Evolutionary conservation across 2,329 filamentous ascomycete species (phyloP), one percentile per base, ranked within the genome.

Genomic region (Amylocarpus encephaloides): DNA sequence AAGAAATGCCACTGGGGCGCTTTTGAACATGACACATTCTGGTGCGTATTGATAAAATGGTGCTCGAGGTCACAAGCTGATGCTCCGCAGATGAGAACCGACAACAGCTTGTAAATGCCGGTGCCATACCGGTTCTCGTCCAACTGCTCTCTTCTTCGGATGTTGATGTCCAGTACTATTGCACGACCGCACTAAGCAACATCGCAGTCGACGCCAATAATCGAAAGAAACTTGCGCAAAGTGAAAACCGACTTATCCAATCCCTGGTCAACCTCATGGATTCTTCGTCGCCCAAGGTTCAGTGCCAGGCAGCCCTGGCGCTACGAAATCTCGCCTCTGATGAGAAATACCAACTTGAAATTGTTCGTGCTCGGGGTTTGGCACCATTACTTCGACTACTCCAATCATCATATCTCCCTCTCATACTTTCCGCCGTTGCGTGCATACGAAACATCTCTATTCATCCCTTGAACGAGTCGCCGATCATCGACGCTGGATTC

Each of bases 361-460:
- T 98, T 61, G 93, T 98, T 35, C 83, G 90, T 55, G 86, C 90
- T 38, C 83, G 87, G 58, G 93, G 93, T 19, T 79, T 98, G 15
- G 80, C 82, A 42, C 89, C 92, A 30, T 79, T 98, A 41, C 79
- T 97, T 48, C 86, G 88, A 57, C 83, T 98, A 15, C 78, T 98
- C 16, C 91, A 96, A 69, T 96, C 92, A 1, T 94, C 91, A 11
- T 97, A 97, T 63, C 82, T 97, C 9, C 93, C 93, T 11, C 80
- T 98, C 48, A 97, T 97, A 53, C 82, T 97, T 35, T 97, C 92
- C 16, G 93, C 93, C 41, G 93, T 98, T 57, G 93, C 93, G 44
- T 98, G 93, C 67, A 98, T 98, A 67, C 86, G 93, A 62, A 98
- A 98, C 68, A 98, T 98, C 59, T 97, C 92, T 50, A 98, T 98